Evolutionary conservation across 225 moss, liverwort and hornwort genomes (phyloP), one percentile per base, ranked within the genome.

Genomic region (Straminergon stramineum): DNA sequence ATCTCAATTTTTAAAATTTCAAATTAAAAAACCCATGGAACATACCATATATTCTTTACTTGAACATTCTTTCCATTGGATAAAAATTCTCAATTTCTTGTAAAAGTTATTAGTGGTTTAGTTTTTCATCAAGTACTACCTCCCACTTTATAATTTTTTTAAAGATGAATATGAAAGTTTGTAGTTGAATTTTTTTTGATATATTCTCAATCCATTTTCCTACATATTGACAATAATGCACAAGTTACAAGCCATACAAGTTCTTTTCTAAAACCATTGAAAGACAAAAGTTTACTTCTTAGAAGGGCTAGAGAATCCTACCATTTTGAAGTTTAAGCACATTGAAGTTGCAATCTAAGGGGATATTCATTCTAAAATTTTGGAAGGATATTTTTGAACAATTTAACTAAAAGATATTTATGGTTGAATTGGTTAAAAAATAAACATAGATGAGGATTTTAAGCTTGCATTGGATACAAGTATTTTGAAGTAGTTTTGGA

Each of bases 11-110:
- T 22, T 3, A n/a, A n/a, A 69, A 1, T 21, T 68, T 20, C 2
- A 0, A 11, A 21, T 11, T 11, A 68, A 12, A 68, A 21, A 37
- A 35, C 10, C 2, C 10, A 12, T 68, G 2, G 12, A 0, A 68
- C 7, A 7, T 45, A 45, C 45, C 45, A 45, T 13, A 7, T n/a
- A 69, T n/a, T 12, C 6, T n/a, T 22, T 69, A 20, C 7, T 12
- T 2, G 4, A 69, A 69, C 2, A 7, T 20, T n/a, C 1, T 69
- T n/a, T 21, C 13, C 2, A 13, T 22, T 22, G 13, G 7, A 1
- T 0, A 5, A 7, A n/a, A 69, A 22, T 12, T 22, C n/a, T 68
- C 68, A 37, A 37, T 37, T 37, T 12, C 7, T 22, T 7, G 2
- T 21, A 7, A n/a, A 22, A 13, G 3, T n/a, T 69, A 69, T n/a